phyloP scores from a whole-genome alignment of 306 rosid genomes.

The Quercus mongolica region DNA sequence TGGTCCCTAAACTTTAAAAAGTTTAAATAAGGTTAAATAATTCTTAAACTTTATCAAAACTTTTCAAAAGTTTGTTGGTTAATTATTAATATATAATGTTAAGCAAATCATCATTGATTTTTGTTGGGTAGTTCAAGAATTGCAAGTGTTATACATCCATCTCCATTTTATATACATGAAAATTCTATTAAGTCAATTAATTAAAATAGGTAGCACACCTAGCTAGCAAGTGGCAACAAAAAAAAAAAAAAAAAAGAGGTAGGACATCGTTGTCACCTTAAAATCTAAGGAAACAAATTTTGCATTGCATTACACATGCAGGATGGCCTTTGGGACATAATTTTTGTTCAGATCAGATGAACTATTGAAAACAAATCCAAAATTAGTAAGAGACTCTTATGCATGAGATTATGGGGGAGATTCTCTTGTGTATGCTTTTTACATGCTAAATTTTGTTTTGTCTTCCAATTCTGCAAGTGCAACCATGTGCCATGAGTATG shows the following conservation, averaged over 20 bases:
- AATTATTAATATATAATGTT: not conserved
- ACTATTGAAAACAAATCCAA: not conserved
- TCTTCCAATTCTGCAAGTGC: no score
- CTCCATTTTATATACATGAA: not conserved
- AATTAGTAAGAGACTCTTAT: not conserved
- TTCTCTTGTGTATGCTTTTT: no score
- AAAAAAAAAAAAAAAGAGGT: not conserved
- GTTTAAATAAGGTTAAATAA: no score
- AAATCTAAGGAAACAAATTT: not conserved
- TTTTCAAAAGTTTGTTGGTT: not conserved
- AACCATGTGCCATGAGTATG: no score
- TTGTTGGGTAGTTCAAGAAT: not conserved
- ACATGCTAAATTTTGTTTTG: no score
- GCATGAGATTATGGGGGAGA: no score
- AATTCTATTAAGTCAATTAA: not conserved
- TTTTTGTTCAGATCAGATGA: not conserved
- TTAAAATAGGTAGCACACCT: conserved; percentile 15
- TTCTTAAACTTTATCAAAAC: no score
- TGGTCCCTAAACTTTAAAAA: no score
- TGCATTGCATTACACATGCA: not conserved
- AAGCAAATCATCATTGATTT: not conserved
- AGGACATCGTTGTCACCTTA: conserved; percentile 11
- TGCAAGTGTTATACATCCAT: not conserved
- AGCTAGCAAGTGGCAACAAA: no score
- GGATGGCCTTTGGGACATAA: not conserved